A percentile compares a stretch with the other conserved stretches of the same genome.
phyloP scores from a whole-genome alignment of 805 yeast species.

The Groenewaldozyma tartarivorans region DNA sequence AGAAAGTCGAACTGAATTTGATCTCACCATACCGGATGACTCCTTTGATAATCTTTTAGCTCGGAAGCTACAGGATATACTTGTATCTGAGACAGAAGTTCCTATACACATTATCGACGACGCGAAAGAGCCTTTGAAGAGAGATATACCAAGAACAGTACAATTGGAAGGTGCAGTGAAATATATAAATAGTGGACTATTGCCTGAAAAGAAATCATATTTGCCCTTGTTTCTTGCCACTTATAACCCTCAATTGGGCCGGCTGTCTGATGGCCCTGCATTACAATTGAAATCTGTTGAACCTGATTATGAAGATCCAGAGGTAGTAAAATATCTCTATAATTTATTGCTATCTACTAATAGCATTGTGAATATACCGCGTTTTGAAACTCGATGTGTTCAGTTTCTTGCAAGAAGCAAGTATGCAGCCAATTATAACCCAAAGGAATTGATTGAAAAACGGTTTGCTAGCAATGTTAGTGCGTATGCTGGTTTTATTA shows the following conservation, averaged over 20 bases:
- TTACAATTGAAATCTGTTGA: background rate
- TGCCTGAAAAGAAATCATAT: conserved; percentile 30
- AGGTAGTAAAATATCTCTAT: no score
- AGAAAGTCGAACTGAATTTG: background rate
- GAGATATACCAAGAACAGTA: background rate
- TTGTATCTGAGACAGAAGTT: background rate
- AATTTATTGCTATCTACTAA: background rate
- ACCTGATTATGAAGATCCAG: background rate
- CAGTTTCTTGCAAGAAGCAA: conserved; percentile 41
- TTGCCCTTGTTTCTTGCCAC: conserved; percentile 55
- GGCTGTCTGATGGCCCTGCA: background rate
- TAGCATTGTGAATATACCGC: conserved; percentile 21
- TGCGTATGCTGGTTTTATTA: conserved; percentile 36
- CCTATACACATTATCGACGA: background rate
- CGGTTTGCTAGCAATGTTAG: background rate
- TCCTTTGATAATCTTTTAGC: background rate
- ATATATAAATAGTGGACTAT: conserved; percentile 34
- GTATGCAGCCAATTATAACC: conserved; percentile 36
- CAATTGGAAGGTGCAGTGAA: conserved; percentile 28
- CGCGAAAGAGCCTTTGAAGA: background rate
- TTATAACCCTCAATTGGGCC: conserved; percentile 42
- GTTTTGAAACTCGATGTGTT: conserved; percentile 49
- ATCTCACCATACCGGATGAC: background rate
- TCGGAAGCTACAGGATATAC: background rate
- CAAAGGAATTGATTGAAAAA: conserved; percentile 36